A percentile compares a stretch with the other conserved stretches of the same genome.
These are phyloP conservation scores for Aspergillus sp. DNA, from an alignment of 2,329 filamentous ascomycete genomes.

Conservation along the genomic window DNA sequence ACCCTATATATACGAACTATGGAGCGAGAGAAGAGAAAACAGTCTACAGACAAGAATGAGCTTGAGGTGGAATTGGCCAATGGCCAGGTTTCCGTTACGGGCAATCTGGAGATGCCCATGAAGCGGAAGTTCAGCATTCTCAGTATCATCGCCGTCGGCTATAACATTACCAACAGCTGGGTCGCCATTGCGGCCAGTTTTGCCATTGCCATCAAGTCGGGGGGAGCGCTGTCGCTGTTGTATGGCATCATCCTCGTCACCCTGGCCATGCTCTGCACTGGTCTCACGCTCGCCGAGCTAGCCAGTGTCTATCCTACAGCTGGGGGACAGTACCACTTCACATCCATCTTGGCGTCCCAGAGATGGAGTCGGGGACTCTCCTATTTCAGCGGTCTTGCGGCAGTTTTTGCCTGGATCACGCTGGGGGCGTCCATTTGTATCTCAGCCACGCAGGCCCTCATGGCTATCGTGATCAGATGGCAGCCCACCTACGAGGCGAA, in stretches of 20 bases:
- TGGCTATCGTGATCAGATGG: slow-evolving; percentile 22
- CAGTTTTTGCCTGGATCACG: slow-evolving; percentile 21
- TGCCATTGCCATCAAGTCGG: slow-evolving; percentile 22
- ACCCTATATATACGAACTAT: slow-evolving; percentile 1
- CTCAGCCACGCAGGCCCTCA: slow-evolving; percentile 16
- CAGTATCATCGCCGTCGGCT: slow-evolving; percentile 22
- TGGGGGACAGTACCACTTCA: slow-evolving; percentile 29
- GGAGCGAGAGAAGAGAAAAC: slow-evolving; percentile 6
- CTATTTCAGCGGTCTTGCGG: slow-evolving; percentile 20
- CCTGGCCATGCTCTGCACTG: slow-evolving; percentile 18
- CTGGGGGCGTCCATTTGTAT: slow-evolving; percentile 19
- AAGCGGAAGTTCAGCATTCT: slow-evolving; percentile 23
- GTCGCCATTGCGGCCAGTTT: slow-evolving; percentile 24
- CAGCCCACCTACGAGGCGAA: slow-evolving; percentile 16
- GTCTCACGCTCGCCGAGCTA: slow-evolving; percentile 26
- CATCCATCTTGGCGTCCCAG: slow-evolving; percentile 23
- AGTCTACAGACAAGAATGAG: not conserved
- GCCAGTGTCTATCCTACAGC: slow-evolving; percentile 29
- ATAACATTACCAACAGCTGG: slow-evolving; percentile 26
- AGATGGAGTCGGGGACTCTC: slow-evolving; percentile 22
- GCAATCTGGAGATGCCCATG: slow-evolving; percentile 17
- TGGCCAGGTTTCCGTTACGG: slow-evolving; percentile 17
- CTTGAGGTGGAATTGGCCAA: slow-evolving; percentile 17
- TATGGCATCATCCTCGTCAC: slow-evolving; percentile 22
- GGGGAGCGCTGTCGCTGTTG: slow-evolving; percentile 18